Percentiles rank a stretch among this genome's conserved stretches.
phyloP scores from a whole-genome alignment of 495 filamentous ascomycete species.

The Annulohypoxylon maeteangense region DNA sequence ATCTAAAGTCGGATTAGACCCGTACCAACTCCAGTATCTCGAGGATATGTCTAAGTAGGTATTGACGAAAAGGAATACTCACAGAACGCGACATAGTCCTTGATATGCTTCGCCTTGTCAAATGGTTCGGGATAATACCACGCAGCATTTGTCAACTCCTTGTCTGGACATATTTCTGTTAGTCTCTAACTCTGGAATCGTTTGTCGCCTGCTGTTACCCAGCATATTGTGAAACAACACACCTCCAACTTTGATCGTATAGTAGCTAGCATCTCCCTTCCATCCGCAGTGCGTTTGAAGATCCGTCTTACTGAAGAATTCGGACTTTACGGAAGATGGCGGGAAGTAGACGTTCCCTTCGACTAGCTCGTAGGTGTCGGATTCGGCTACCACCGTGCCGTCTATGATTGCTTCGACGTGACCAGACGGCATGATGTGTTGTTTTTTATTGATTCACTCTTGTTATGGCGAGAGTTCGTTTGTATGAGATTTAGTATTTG shows the following conservation, averaged over 20 bases:
- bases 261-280: slow-evolving; percentile 78
- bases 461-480: background rate
- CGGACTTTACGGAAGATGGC: slow-evolving; percentile 58
- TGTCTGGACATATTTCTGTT: slow-evolving; percentile 48
- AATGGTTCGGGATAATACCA: slow-evolving; percentile 74
- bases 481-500: background rate
- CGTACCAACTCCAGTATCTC: background rate
- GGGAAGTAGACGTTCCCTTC: slow-evolving; percentile 79
- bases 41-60: background rate
- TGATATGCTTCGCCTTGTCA: slow-evolving; percentile 66
- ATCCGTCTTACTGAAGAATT: slow-evolving; percentile 48
- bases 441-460: slow-evolving; percentile 7
- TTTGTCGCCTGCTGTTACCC: background rate
- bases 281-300: slow-evolving; percentile 68
- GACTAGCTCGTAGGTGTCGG: slow-evolving; percentile 70
- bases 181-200: background rate
- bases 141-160: slow-evolving; percentile 68
- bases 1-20: slow-evolving; percentile 47
- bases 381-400: slow-evolving; percentile 68
- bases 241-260: slow-evolving; percentile 70
- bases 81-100: slow-evolving; percentile 75
- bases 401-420: slow-evolving; percentile 69
- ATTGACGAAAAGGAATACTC: slow-evolving; percentile 46
- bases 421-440: slow-evolving; percentile 42
- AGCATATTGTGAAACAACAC: slow-evolving; percentile 6